Evolutionary conservation across 2,329 filamentous ascomycete genomes (phyloP).

Genomic region (Diaporthe velutina): DNA sequence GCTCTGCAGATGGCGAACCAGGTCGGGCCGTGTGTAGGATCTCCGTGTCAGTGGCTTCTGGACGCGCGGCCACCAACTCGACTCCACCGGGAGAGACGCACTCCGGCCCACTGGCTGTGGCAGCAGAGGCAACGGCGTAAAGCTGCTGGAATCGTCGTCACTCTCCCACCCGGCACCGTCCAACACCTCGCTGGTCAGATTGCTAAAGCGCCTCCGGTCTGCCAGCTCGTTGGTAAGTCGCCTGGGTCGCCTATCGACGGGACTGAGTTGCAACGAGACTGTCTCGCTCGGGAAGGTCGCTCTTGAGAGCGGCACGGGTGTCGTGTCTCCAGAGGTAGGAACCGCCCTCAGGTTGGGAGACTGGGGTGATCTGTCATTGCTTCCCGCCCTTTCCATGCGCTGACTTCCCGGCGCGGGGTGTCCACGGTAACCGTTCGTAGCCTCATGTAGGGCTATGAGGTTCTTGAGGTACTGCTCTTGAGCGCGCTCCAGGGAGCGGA

Average conservation of each 20-base stretch:
- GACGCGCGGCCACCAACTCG: constrained; percentile 20
- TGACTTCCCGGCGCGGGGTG: not conserved
- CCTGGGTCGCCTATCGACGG: constrained; percentile 11
- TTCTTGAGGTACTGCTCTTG: constrained; percentile 35
- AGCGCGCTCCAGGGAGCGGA: constrained; percentile 26
- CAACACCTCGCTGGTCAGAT: constrained; percentile 19
- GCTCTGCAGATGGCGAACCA: constrained; percentile 31
- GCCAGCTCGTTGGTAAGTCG: constrained; percentile 35
- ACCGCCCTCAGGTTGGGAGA: constrained; percentile 8
- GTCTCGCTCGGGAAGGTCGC: constrained; percentile 17
- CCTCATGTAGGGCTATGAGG: constrained; percentile 22
- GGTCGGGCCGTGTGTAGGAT: constrained; percentile 24
- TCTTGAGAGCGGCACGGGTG: constrained; percentile 6
- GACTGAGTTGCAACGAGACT: constrained; percentile 9
- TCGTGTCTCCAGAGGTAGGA: not conserved
- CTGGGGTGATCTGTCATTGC: constrained; percentile 28
- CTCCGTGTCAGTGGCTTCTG: constrained; percentile 16
- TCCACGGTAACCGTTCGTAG: not conserved
- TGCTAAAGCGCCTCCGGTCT: constrained; percentile 10
- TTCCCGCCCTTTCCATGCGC: constrained; percentile 30
- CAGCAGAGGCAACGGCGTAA: constrained; percentile 35
- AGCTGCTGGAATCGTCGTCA: constrained; percentile 20
- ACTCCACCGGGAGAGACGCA: not conserved
- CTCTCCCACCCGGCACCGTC: constrained; percentile 15
- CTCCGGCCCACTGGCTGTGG: not conserved